Percentiles rank a stretch among this genome's conserved stretches.
These are phyloP conservation scores for Cudoniella acicularis DNA, from an alignment of 495 filamentous ascomycete species.

Conservation along the genomic window DNA sequence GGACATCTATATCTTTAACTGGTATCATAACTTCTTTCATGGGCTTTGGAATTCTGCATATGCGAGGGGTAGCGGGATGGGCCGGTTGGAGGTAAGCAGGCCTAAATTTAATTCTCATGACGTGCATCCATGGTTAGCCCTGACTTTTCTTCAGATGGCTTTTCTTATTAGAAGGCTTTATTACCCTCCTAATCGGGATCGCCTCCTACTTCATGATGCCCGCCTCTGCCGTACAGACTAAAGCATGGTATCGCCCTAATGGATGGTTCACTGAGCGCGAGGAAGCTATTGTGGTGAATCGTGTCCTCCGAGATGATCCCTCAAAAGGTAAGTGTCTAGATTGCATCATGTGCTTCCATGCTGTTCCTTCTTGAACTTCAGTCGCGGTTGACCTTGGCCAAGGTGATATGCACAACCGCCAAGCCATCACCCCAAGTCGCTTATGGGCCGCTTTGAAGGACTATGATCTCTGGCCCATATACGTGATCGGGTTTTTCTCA, in stretches of 20 bases:
- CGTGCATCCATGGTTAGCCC: background rate
- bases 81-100: slow-evolving; percentile 47
- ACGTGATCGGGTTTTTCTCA: slow-evolving; percentile 57
- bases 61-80: slow-evolving; percentile 66
- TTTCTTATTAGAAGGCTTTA: slow-evolving; percentile 50
- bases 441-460: slow-evolving; percentile 61
- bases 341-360: background rate
- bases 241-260: slow-evolving; percentile 30
- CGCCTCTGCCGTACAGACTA: slow-evolving; percentile 67
- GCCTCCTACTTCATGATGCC: slow-evolving; percentile 65
- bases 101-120: background rate
- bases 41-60: slow-evolving; percentile 67
- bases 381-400: slow-evolving; percentile 32
- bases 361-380: background rate
- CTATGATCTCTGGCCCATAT: slow-evolving; percentile 71
- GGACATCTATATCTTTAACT: slow-evolving; percentile 63
- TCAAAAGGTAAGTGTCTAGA: slow-evolving; percentile 22
- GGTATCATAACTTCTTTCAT: slow-evolving; percentile 66
- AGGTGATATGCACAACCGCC: slow-evolving; percentile 40
- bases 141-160: slow-evolving; percentile 44
- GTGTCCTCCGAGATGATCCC: slow-evolving; percentile 68
- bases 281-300: slow-evolving; percentile 68
- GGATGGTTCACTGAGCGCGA: slow-evolving; percentile 70
- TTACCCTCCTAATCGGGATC: slow-evolving; percentile 62
- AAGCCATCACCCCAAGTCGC: slow-evolving; percentile 53